phyloP scores from a whole-genome alignment of 1,284 basidiomycete genomes.

The Fomitopsis betulina region DNA sequence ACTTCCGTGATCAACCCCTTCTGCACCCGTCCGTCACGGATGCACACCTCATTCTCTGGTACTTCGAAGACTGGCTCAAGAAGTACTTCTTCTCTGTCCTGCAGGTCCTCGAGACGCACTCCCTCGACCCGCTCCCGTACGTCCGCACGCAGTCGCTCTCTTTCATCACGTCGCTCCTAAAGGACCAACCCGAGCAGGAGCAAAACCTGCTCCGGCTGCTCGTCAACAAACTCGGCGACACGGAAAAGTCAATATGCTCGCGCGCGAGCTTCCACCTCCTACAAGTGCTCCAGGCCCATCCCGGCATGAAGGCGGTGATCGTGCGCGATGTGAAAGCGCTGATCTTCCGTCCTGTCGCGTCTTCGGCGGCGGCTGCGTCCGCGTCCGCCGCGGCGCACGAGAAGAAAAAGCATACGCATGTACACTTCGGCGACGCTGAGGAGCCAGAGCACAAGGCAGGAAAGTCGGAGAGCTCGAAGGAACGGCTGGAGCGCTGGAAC shows the following conservation, averaged over 20 bases:
- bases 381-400: slow-evolving; percentile 3
- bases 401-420: slow-evolving; percentile 10
- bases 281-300: slow-evolving; percentile 87
- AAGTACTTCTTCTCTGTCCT: slow-evolving; percentile 94
- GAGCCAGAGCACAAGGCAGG: slow-evolving; percentile 23
- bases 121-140: slow-evolving; percentile 86
- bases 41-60: slow-evolving; percentile 77
- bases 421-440: slow-evolving; percentile 19
- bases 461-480: slow-evolving; percentile 20
- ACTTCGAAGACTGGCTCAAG: slow-evolving; percentile 97
- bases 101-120: slow-evolving; percentile 86
- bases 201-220: slow-evolving; percentile 91
- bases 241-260: slow-evolving; percentile 85
- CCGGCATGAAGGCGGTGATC: slow-evolving; percentile 90
- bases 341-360: slow-evolving; percentile 57
- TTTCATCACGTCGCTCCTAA: slow-evolving; percentile 77
- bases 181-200: slow-evolving; percentile 94
- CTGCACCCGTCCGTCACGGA: slow-evolving; percentile 66
- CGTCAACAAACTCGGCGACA: slow-evolving; percentile 95
- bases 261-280: slow-evolving; percentile 89
- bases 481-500: slow-evolving; percentile 26
- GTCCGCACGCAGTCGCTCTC: slow-evolving; percentile 60
- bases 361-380: slow-evolving; percentile 36
- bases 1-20: slow-evolving; percentile 90
- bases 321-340: slow-evolving; percentile 85